phyloP scores from a whole-genome alignment of 768 basidiomycete genomes.

The Lactarius vividus region DNA sequence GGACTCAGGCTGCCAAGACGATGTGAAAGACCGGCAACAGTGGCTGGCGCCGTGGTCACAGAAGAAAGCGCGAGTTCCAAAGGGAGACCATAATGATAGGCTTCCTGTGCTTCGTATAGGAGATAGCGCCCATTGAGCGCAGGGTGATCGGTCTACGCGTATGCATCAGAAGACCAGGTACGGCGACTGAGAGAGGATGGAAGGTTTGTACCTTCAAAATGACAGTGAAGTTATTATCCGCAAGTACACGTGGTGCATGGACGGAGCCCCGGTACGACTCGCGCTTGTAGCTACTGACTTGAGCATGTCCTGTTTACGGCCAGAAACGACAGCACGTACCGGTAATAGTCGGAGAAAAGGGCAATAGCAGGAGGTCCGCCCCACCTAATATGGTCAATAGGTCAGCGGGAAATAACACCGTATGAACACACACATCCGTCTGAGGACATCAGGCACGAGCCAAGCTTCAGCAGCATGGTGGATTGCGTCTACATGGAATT shows the following conservation, averaged over 20 bases:
- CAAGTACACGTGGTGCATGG: conserved; percentile 74
- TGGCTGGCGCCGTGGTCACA: conserved; percentile 71
- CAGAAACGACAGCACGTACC: conserved; percentile 29
- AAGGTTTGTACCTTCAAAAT: conserved; percentile 61
- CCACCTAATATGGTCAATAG: conserved; percentile 35
- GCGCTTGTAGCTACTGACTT: conserved; percentile 54
- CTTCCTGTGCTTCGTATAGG: conserved; percentile 81
- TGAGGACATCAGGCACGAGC: conserved; percentile 74
- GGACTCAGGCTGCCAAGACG: conserved; percentile 64
- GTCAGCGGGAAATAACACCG: conserved; percentile 1
- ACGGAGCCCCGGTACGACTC: conserved; percentile 81
- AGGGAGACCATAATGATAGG: conserved; percentile 76
- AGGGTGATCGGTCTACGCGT: conserved; percentile 61
- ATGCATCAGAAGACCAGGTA: background rate
- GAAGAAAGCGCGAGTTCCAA: conserved; percentile 66
- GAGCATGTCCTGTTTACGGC: background rate
- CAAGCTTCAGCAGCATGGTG: conserved; percentile 83
- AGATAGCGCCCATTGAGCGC: conserved; percentile 69
- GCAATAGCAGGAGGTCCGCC: conserved; percentile 74
- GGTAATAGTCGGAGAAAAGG: conserved; percentile 62
- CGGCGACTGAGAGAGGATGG: background rate
- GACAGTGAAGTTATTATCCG: conserved; percentile 63
- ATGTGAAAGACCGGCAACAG: conserved; percentile 72
- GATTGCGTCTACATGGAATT: conserved; percentile 72
- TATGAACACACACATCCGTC: conserved; percentile 50